A percentile compares a stretch with the other conserved stretches of the same genome.
These are phyloP conservation scores for Marchantia paleacea DNA, from an alignment of 225 moss, liverwort and hornwort species.

Conservation along the genomic window DNA sequence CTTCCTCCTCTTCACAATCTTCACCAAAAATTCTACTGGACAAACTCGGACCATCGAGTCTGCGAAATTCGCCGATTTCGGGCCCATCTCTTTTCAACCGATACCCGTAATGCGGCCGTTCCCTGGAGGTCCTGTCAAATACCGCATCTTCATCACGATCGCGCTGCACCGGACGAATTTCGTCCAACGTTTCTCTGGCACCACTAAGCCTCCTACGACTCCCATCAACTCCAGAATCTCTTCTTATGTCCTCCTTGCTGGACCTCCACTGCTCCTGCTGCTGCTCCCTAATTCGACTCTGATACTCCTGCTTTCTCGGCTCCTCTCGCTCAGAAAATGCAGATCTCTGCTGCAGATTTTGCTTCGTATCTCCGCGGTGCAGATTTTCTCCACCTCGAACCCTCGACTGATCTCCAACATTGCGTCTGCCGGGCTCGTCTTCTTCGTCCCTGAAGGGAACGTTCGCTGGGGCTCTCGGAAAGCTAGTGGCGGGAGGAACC, in stretches of 20 bases:
- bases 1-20: not conserved
- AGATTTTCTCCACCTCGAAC: not conserved
- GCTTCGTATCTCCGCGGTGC: not conserved
- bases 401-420: not conserved
- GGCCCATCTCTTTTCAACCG: not conserved
- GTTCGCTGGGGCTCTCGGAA: not conserved
- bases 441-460: not conserved
- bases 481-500: not conserved
- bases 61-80: conserved; percentile 30
- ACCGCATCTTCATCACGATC: not conserved
- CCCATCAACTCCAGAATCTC: not conserved
- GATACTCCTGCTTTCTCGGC: not conserved
- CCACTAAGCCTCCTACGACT: not conserved
- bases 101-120: conserved; percentile 26
- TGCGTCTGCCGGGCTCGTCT: not conserved
- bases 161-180: not conserved
- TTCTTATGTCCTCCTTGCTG: not conserved
- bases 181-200: not conserved
- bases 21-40: not conserved
- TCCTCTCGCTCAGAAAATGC: not conserved
- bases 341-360: not conserved
- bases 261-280: not conserved
- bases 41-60: conserved; percentile 5
- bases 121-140: conserved; percentile 7
- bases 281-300: not conserved